phyloP scores from a whole-genome alignment of 1,284 basidiomycete species.

The Ustilago lituana region DNA sequence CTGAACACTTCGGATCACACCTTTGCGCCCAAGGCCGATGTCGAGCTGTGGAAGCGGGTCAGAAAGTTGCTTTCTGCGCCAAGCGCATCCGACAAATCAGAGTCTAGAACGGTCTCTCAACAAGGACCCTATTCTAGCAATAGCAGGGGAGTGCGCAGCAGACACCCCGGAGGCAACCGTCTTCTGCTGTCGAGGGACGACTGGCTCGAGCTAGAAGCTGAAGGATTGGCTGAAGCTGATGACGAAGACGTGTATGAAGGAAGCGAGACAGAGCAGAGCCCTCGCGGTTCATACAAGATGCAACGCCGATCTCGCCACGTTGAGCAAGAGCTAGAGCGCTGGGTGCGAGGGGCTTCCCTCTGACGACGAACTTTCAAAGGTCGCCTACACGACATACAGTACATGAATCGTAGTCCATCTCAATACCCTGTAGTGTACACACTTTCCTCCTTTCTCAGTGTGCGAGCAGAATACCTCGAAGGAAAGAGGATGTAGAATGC shows the following conservation, averaged over 20 bases:
- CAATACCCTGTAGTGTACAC: no score
- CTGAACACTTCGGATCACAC: conserved; percentile 28
- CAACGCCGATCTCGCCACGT: conserved; percentile 42
- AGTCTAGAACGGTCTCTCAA: background rate
- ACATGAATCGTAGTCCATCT: no score
- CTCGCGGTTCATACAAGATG: conserved; percentile 9
- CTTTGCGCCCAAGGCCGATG: conserved; percentile 30
- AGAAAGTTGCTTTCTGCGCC: conserved; percentile 13
- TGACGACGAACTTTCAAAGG: background rate
- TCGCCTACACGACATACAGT: no score
- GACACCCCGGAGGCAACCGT: conserved; percentile 2
- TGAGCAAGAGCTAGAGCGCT: conserved; percentile 41
- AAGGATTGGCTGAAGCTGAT: conserved; percentile 9
- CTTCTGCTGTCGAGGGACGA: conserved; percentile 31
- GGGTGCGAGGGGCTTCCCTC: conserved; percentile 30
- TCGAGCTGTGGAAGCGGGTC: conserved; percentile 35
- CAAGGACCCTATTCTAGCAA: background rate
- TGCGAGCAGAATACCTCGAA: no score
- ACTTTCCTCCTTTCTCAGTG: no score
- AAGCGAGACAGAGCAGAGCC: background rate
- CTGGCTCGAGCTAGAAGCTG: conserved; percentile 26
- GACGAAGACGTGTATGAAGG: conserved; percentile 7
- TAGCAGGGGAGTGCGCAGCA: conserved; percentile 1
- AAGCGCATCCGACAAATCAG: background rate
- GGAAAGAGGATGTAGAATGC: no score